These are phyloP conservation scores for Leccinum barrowsii DNA, from an alignment of 768 basidiomycete species.

Conservation along the genomic window DNA sequence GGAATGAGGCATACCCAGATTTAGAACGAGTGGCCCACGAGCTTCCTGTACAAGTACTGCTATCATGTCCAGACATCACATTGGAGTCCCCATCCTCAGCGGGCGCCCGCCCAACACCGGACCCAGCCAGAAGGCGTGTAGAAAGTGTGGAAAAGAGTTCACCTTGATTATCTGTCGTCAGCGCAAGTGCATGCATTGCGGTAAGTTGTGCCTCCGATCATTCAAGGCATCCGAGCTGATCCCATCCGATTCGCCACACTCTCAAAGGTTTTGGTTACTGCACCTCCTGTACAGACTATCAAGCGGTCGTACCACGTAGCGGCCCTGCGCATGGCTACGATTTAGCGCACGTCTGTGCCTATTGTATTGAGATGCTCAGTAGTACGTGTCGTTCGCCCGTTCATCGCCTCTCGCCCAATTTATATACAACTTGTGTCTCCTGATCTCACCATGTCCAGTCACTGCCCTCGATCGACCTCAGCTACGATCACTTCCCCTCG, in stretches of 20 bases:
- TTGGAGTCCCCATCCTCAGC: conserved; percentile 70
- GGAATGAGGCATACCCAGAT: background rate
- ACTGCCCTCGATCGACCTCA: conserved; percentile 62
- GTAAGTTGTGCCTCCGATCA: conserved; percentile 37
- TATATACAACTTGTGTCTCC: background rate
- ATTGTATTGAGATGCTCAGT: conserved; percentile 66
- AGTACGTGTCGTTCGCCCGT: conserved; percentile 40
- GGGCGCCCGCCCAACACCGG: conserved; percentile 46
- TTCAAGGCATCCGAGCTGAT: background rate
- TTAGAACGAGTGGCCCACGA: background rate
- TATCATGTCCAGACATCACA: conserved; percentile 19
- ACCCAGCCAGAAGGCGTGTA: conserved; percentile 41
- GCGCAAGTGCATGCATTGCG: conserved; percentile 72
- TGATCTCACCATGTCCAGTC: conserved; percentile 38
- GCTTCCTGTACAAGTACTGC: background rate
- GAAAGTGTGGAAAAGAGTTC: conserved; percentile 75
- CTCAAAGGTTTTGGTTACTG: conserved; percentile 67
- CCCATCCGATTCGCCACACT: background rate
- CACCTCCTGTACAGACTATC: conserved; percentile 69
- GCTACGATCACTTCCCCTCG: conserved; percentile 52
- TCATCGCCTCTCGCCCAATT: background rate
- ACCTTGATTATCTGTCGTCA: conserved; percentile 60
- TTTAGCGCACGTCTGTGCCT: conserved; percentile 62
- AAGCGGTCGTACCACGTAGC: conserved; percentile 70
- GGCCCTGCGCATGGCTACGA: conserved; percentile 58